These are phyloP conservation scores for Cucurbitaria berberidis DNA, from an alignment of 2,329 filamentous ascomycete species.

Conservation along the genomic window DNA sequence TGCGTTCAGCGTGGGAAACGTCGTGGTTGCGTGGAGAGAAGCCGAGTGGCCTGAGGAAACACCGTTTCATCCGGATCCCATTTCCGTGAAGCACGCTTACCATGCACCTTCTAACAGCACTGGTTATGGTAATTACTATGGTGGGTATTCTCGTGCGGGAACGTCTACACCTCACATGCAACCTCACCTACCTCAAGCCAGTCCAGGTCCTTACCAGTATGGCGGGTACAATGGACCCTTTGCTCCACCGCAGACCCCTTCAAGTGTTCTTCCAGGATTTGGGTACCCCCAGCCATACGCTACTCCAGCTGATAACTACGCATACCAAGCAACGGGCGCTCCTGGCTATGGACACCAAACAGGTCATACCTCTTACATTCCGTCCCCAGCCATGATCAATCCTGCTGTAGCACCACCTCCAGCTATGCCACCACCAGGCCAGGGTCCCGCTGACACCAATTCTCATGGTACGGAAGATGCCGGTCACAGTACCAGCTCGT, in stretches of 20 bases:
- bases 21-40: constrained; percentile 76
- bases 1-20: constrained; percentile 70
- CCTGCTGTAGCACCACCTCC: constrained; percentile 36
- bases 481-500: constrained; percentile 42
- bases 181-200: constrained; percentile 43
- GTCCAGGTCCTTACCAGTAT: constrained; percentile 47
- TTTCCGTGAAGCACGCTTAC: constrained; percentile 50
- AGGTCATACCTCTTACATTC: constrained; percentile 36
- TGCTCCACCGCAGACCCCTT: constrained; percentile 41
- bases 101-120: constrained; percentile 35
- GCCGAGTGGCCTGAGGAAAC: constrained; percentile 78
- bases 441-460: constrained; percentile 22
- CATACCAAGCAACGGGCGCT: constrained; percentile 39
- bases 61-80: constrained; percentile 72
- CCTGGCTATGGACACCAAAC: constrained; percentile 34
- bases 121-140: constrained; percentile 39
- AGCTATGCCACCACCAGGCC: constrained; percentile 23
- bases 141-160: constrained; percentile 47
- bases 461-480: constrained; percentile 27
- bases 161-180: constrained; percentile 47
- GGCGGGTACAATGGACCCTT: constrained; percentile 46
- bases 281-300: constrained; percentile 41
- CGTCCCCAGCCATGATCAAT: constrained; percentile 40
- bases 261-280: constrained; percentile 28
- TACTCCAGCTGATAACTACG: constrained; percentile 37